Evolutionary conservation across 225 moss, liverwort and hornwort genomes (phyloP).

Genomic region (Antitrichia curtipendula): DNA sequence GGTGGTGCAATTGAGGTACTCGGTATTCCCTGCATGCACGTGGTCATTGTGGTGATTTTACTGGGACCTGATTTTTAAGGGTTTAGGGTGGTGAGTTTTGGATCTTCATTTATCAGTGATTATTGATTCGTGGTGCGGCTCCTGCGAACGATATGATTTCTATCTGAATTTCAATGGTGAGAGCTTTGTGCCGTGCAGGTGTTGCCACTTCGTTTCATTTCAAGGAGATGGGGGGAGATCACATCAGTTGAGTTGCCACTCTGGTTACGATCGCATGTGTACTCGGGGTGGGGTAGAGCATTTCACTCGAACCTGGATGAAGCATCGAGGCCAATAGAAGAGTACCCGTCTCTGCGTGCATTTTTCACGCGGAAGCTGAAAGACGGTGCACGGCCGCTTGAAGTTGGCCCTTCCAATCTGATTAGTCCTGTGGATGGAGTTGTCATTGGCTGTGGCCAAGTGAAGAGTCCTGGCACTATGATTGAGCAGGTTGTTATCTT

Average conservation of each 20-base stretch:
- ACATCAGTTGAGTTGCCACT: slow-evolving; percentile 76
- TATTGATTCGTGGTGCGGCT: not conserved
- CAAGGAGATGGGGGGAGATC: slow-evolving; percentile 78
- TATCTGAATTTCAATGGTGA: not conserved
- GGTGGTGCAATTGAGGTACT: not conserved
- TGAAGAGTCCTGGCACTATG: slow-evolving; percentile 67
- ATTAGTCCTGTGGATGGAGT: slow-evolving; percentile 83
- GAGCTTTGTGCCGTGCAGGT: slow-evolving; percentile 20
- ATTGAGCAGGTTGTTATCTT: slow-evolving; percentile 55
- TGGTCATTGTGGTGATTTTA: not conserved
- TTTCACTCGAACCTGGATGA: slow-evolving; percentile 74
- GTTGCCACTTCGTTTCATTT: slow-evolving; percentile 73
- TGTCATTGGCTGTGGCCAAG: slow-evolving; percentile 58
- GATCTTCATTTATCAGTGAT: not conserved
- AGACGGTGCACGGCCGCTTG: slow-evolving; percentile 71
- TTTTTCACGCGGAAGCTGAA: slow-evolving; percentile 83
- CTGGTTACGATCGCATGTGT: slow-evolving; percentile 66
- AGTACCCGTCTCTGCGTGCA: slow-evolving; percentile 66
- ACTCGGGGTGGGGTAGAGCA: slow-evolving; percentile 82
- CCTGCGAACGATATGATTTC: not conserved
- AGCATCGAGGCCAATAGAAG: slow-evolving; percentile 62
- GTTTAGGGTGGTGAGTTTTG: not conserved
- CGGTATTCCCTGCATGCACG: not conserved
- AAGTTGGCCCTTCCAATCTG: slow-evolving; percentile 65
- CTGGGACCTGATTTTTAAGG: not conserved